phyloP scores from a whole-genome alignment of 2,329 filamentous ascomycete genomes.

The Nemania serpens region DNA sequence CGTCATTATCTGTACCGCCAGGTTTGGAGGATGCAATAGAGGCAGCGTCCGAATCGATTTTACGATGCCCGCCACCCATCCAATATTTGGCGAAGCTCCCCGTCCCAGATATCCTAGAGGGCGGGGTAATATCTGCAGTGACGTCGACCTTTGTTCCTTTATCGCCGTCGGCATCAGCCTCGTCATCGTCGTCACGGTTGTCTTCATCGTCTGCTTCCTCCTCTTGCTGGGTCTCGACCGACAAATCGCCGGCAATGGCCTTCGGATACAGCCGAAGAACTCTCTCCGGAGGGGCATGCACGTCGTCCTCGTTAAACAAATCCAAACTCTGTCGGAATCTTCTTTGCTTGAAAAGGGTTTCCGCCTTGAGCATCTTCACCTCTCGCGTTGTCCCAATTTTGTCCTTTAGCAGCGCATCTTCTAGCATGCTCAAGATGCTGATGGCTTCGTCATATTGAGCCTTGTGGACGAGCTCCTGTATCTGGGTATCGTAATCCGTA shows the following conservation, averaged over 20 bases:
- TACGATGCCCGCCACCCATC: constrained; percentile 49
- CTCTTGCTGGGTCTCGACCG: constrained; percentile 54
- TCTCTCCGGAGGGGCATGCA: constrained; percentile 85
- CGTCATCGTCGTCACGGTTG: constrained; percentile 44
- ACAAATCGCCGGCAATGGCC: constrained; percentile 81
- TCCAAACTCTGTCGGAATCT: constrained; percentile 88
- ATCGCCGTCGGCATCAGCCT: constrained; percentile 41
- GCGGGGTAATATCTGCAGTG: constrained; percentile 39
- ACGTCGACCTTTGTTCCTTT: constrained; percentile 37
- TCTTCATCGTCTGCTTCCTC: constrained; percentile 55
- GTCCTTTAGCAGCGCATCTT: constrained; percentile 85
- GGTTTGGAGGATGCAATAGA: constrained; percentile 66
- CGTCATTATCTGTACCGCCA: constrained; percentile 55
- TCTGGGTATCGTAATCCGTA: constrained; percentile 86
- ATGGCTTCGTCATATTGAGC: constrained; percentile 87
- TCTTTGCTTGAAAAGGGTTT: constrained; percentile 77
- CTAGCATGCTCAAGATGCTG: constrained; percentile 84
- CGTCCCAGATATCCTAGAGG: constrained; percentile 44
- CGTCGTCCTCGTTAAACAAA: constrained; percentile 80
- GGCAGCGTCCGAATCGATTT: constrained; percentile 55
- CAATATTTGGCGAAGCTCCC: constrained; percentile 59
- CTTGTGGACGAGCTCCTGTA: constrained; percentile 77
- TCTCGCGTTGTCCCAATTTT: constrained; percentile 82
- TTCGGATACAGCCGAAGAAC: constrained; percentile 85
- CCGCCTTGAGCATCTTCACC: constrained; percentile 90